Percentiles rank a stretch among this genome's conserved stretches.
Evolutionary conservation across 169 alveolate genomes (phyloP).

Genomic region (Cryptosporidium ubiquitum): DNA sequence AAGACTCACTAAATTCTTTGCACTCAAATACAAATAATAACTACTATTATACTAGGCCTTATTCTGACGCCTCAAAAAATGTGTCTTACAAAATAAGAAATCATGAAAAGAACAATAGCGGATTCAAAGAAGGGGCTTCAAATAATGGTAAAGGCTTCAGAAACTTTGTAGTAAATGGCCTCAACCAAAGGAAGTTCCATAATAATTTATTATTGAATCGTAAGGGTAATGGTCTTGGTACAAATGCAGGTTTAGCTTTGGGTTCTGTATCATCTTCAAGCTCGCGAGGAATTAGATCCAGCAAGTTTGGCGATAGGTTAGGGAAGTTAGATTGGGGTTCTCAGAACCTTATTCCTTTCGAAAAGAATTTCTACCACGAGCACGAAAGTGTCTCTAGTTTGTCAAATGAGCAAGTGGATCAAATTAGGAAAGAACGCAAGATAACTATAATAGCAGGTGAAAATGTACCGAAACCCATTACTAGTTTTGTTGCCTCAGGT

Average conservation of each 20-base stretch:
- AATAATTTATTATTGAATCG: background rate
- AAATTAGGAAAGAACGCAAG: constrained; percentile 83
- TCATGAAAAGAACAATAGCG: background rate
- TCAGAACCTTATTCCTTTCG: constrained; percentile 88
- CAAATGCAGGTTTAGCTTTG: constrained; percentile 14
- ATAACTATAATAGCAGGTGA: constrained; percentile 89
- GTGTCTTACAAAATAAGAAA: constrained; percentile 5
- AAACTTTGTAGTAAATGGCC: background rate
- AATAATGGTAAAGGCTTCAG: constrained; percentile 8
- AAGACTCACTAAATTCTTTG: constrained; percentile 16
- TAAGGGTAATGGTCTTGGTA: background rate
- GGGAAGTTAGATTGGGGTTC: constrained; percentile 87
- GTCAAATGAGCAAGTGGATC: constrained; percentile 87
- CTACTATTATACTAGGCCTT: background rate
- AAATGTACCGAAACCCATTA: constrained; percentile 92
- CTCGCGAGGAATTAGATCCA: constrained; percentile 53
- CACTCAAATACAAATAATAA: background rate
- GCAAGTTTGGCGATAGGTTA: constrained; percentile 83
- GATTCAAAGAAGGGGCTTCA: constrained; percentile 11
- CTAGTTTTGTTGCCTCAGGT: constrained; percentile 89
- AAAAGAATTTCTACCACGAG: constrained; percentile 93
- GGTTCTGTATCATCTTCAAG: constrained; percentile 11
- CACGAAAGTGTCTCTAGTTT: constrained; percentile 86
- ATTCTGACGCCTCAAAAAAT: constrained; percentile 6
- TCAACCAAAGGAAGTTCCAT: constrained; percentile 10